Evolutionary conservation across 345 rosid species (phyloP), one percentile per base, ranked within the genome.

Genomic region (Melaleuca quinquenervia): DNA sequence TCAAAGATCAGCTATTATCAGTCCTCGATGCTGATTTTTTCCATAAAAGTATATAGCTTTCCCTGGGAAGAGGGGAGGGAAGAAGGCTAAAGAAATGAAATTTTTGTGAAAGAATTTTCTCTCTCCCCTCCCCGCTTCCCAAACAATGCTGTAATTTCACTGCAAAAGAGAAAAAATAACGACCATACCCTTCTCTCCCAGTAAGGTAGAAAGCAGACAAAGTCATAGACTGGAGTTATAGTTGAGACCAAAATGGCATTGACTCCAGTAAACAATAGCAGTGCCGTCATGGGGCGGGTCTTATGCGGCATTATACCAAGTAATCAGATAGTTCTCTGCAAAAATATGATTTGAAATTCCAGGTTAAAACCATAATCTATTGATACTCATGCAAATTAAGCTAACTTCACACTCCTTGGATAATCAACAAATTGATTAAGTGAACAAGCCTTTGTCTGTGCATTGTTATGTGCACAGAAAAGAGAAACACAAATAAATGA

Each of bases 121-220:
- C 58, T 48, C 56, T 27, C 27, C 44, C 7, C 36, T 53, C 36
- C 11, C 15, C 11, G n/a, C 24, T 49, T 41, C 50, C 36, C 27
- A 53, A 18, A 48, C 82, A 84, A 41, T 11, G 24, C 56, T 8
- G 50, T 60, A 55, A 82, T 0, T 8, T 18, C 82, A 53, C 45
- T 22, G 52, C 29, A 14, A 60, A 50, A 58, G 51, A 36, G n/a
- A 26, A 60, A 52, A 41, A 27, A 11, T n/a, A 84, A 82, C 20
- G 32, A 54, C 53, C 90, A 64, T 91, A 92, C 97, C 94, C 93
- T 87, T 92, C 95, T 91, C 91, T 94, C 97, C 95, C 97, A 93
- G 84, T 88, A 94, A 80, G 95, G 95, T 84, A 82, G 95, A 89
- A 93, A 94, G 92, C 95, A 93, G 44, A 94, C 93, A 51, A 92